Evolutionary conservation across 768 basidiomycete genomes (phyloP).

Genomic region (Megacollybia marginata): DNA sequence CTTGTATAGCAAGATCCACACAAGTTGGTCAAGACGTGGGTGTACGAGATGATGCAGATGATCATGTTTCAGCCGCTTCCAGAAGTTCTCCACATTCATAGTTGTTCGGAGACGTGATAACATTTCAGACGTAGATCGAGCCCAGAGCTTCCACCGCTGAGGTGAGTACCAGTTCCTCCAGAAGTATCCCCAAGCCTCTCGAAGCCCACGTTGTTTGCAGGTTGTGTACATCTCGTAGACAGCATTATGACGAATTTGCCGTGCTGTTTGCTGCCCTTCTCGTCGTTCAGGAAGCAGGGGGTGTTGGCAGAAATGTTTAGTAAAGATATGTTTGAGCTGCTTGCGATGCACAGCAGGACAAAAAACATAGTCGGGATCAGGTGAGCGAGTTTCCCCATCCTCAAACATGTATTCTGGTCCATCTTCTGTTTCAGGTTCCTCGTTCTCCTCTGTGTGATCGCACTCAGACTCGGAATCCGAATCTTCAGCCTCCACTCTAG

Average conservation of each 20-base stretch:
- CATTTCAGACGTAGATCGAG: slow-evolving; percentile 15
- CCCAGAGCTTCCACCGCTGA: slow-evolving; percentile 25
- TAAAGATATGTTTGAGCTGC: slow-evolving; percentile 10
- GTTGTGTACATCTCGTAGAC: slow-evolving; percentile 19
- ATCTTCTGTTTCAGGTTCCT: slow-evolving; percentile 9
- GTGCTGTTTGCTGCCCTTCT: slow-evolving; percentile 16
- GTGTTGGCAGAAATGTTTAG: too few relatives aligned
- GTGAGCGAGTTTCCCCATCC: slow-evolving; percentile 10
- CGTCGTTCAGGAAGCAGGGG: too few relatives aligned
- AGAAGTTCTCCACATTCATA: slow-evolving; percentile 24
- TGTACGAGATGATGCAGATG: slow-evolving; percentile 15
- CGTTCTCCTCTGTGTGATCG: slow-evolving; percentile 6
- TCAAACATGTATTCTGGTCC: slow-evolving; percentile 22
- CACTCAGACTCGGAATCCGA: neutral
- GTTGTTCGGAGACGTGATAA: slow-evolving; percentile 19
- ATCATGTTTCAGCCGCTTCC: slow-evolving; percentile 23
- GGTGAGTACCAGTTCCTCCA: slow-evolving; percentile 17
- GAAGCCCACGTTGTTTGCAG: slow-evolving; percentile 9
- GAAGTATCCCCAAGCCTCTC: slow-evolving; percentile 17
- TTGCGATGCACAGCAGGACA: slow-evolving; percentile 19
- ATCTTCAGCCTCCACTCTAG: slow-evolving; percentile 21
- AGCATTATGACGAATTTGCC: slow-evolving; percentile 9
- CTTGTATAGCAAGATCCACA: slow-evolving; percentile 20
- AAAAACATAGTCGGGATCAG: slow-evolving; percentile 10
- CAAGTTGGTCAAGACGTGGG: slow-evolving; percentile 22